These are phyloP conservation scores for Ogataea allantospora DNA, from an alignment of 805 yeast genomes.

Conservation along the genomic window DNA sequence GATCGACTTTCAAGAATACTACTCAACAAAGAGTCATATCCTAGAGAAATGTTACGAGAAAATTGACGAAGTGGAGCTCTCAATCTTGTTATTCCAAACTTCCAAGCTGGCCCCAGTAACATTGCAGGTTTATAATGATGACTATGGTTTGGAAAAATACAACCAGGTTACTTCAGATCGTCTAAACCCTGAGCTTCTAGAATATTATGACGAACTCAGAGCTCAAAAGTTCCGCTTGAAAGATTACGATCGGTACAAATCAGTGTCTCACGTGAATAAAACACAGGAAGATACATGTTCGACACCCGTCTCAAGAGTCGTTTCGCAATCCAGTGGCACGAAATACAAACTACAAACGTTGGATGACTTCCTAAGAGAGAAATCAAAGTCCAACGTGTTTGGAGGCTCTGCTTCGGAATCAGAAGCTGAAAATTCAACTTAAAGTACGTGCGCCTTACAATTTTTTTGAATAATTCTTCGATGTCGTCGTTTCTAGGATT, in stretches of 20 bases:
- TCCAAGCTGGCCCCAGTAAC: constrained; percentile 25
- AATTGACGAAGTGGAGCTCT: constrained; percentile 28
- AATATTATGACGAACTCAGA: constrained; percentile 30
- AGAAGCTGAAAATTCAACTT: constrained; percentile 26
- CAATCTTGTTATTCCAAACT: constrained; percentile 31
- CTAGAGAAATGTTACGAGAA: constrained; percentile 22
- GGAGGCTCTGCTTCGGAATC: constrained; percentile 21
- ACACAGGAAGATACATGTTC: neutral
- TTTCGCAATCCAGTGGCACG: constrained; percentile 21
- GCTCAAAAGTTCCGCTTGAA: constrained; percentile 36
- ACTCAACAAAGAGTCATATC: constrained; percentile 10
- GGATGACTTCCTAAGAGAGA: constrained; percentile 68
- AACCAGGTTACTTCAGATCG: constrained; percentile 15
- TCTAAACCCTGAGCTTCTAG: constrained; percentile 23
- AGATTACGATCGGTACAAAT: constrained; percentile 38
- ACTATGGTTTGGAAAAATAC: constrained; percentile 9
- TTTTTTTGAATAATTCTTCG: neutral
- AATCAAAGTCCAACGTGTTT: constrained; percentile 42
- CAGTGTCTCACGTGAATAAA: constrained; percentile 20
- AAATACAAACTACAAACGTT: constrained; percentile 68
- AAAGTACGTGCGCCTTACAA: constrained; percentile 5
- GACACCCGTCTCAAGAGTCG: neutral
- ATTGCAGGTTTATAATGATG: neutral
- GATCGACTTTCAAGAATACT: constrained; percentile 19
- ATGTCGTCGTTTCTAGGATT: constrained; percentile 35